Evolutionary conservation across 345 rosid genomes (phyloP).

Genomic region (Camelina neglecta): DNA sequence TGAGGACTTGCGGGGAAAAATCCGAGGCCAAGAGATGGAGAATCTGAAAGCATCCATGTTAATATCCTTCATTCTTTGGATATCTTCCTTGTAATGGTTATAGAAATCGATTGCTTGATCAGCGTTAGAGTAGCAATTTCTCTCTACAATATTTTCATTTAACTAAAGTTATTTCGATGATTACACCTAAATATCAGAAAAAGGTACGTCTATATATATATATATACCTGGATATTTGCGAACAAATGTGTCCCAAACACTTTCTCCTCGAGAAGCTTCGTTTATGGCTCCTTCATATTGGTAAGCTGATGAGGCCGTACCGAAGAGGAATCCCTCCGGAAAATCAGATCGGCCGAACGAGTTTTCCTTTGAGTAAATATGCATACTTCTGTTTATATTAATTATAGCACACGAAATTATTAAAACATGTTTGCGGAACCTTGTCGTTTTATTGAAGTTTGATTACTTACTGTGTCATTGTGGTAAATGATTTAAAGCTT

Average conservation of each 20-base stretch:
- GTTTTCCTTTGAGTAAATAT: slow-evolving; percentile 21
- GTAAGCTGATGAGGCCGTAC: slow-evolving; percentile 51
- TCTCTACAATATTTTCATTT: slow-evolving; percentile 20
- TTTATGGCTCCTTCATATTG: slow-evolving; percentile 46
- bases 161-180: not conserved
- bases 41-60: slow-evolving; percentile 58
- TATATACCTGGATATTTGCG: slow-evolving; percentile 44
- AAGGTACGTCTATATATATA: not conserved
- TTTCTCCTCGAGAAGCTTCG: slow-evolving; percentile 44
- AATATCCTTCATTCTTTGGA: slow-evolving; percentile 46
- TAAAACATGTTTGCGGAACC: not conserved
- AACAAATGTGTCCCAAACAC: slow-evolving; percentile 50
- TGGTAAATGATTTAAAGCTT: slow-evolving; percentile 15
- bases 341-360: slow-evolving; percentile 38
- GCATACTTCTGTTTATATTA: slow-evolving; percentile 26
- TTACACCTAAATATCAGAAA: not conserved
- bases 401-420: not conserved
- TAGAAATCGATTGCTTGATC: slow-evolving; percentile 47
- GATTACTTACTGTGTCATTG: slow-evolving; percentile 41
- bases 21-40: slow-evolving; percentile 62
- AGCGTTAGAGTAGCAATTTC: slow-evolving; percentile 48
- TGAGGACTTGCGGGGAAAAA: slow-evolving; percentile 51
- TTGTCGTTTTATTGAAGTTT: not conserved
- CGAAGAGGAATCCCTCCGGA: slow-evolving; percentile 46
- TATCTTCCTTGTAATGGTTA: slow-evolving; percentile 51